Evolutionary conservation across 2,329 filamentous ascomycete genomes (phyloP), one percentile per base, ranked within the genome.

Genomic region (Colletotrichum echinochloae): DNA sequence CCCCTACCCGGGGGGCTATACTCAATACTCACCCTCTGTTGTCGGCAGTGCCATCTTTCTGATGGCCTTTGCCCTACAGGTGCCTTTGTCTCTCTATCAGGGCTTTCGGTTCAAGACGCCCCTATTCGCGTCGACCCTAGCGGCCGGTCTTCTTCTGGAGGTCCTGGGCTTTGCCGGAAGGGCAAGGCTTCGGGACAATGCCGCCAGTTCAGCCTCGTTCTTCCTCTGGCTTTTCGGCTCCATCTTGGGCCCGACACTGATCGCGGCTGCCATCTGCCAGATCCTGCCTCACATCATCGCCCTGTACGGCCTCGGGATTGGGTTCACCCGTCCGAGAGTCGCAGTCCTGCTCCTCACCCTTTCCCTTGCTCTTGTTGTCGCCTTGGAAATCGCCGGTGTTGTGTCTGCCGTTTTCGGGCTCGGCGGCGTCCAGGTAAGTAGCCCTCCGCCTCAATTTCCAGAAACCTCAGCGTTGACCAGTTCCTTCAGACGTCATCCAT

Each of bases 121-220:
- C 0, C 64, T 82, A 5, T 86, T 86, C 76, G 78, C 83, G 2
- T 76, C 78, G 1, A 75, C 78, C 2, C 73, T 87, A 62, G 76
- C 80, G 3, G 77, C 78, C 0, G 85, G 84, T 2, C 76, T 86
- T 18, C 70, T 81, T 7, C 71, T 86, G 9, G 83, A 86, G 69
- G 76, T 83, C 9, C 46, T 86, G 52, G 84, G 85, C 18, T 87
- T 87, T 70, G 76, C 82, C 18, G 85, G 84, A 5, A 81, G 83
- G 46, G 65, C 87, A 8, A 74, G 87, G 37, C 79, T 87, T 16
- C 78, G 79, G 51, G 76, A 74, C 9, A 73, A 79, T 35, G 74
- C 75, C 11, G 76, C 77, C 48, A 80, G 76, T 68, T 77, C 78
- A 57, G 75, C 76, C 3, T 81, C 77, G 67, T 86, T 86, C 71